Conservation (phyloP, 2,329 filamentous ascomycete species). For the Aspergillus glaucus region DNA sequence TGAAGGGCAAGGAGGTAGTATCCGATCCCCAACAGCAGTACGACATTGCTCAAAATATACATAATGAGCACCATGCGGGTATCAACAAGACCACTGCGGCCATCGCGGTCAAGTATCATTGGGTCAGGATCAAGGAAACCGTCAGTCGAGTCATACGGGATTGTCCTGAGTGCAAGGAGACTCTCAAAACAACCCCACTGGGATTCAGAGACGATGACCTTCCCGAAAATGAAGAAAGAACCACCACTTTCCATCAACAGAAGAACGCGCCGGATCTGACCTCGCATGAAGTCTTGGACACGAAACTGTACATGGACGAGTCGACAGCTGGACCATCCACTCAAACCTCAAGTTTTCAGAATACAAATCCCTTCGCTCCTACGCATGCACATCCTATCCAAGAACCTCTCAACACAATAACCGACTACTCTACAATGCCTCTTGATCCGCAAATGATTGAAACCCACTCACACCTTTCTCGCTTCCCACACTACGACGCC, state of each 20-base stretch:
- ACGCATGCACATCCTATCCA: conserved; percentile 27
- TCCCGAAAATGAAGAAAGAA: conserved; percentile 9
- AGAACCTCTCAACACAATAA: conserved; percentile 32
- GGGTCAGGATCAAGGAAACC: conserved; percentile 96
- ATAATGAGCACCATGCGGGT: conserved; percentile 72
- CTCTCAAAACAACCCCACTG: conserved; percentile 50
- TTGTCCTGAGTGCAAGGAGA: conserved; percentile 82
- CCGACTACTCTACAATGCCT: conserved; percentile 46
- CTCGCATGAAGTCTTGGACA: conserved; percentile 6
- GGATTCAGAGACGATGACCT: conserved; percentile 24
- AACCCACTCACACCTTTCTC: conserved; percentile 39
- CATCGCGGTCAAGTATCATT: conserved; percentile 91
- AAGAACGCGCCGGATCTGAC: conserved; percentile 9
- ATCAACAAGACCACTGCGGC: conserved; percentile 97
- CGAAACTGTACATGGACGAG: conserved; percentile 18
- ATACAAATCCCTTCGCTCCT: conserved; percentile 28
- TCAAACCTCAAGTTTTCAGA: conserved; percentile 6
- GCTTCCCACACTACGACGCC: conserved; percentile 34
- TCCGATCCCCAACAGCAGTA: conserved; percentile 85
- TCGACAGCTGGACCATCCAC: conserved; percentile 9
- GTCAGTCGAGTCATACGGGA: conserved; percentile 91
- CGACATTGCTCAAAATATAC: conserved; percentile 73
- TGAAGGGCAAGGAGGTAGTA: conserved; percentile 97
- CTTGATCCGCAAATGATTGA: conserved; percentile 58
- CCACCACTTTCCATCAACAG: conserved; percentile 3